Percentiles rank a stretch among this genome's conserved stretches.
phyloP scores from a whole-genome alignment of 225 moss, liverwort and hornwort genomes.

The Rhytidiadelphus loreus region DNA sequence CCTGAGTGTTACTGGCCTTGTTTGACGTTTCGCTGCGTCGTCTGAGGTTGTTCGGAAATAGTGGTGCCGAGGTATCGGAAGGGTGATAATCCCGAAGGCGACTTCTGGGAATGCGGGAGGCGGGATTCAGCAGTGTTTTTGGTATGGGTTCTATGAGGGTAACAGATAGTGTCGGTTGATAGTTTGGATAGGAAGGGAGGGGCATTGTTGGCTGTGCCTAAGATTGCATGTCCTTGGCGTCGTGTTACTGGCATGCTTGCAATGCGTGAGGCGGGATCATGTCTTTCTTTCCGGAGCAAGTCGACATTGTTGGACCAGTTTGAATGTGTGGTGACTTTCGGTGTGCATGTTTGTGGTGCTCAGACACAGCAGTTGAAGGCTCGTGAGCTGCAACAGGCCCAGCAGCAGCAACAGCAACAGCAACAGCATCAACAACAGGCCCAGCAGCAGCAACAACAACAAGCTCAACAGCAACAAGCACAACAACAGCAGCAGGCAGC shows the following conservation, averaged over 20 bases:
- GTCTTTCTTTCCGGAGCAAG: neutral
- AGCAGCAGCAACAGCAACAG: constrained; percentile 29
- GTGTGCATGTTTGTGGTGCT: neutral
- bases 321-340: neutral
- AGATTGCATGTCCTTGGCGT: neutral
- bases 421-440: constrained; percentile 28
- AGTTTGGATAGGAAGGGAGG: neutral
- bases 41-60: neutral
- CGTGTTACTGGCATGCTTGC: neutral
- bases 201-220: neutral
- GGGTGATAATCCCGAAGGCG: neutral
- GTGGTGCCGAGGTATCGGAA: neutral
- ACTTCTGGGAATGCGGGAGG: neutral
- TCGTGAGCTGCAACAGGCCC: constrained; percentile 54
- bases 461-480: constrained; percentile 39
- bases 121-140: neutral
- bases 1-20: neutral
- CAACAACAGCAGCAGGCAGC: constrained; percentile 41
- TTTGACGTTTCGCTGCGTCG: neutral
- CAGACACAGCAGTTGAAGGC: constrained; percentile 96
- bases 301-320: neutral
- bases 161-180: neutral
- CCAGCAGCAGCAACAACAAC: constrained; percentile 43
- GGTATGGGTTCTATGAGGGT: neutral
- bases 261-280: neutral